phyloP scores from a whole-genome alignment of 257 asterid genomes.

The Solanum tarapatanum region DNA sequence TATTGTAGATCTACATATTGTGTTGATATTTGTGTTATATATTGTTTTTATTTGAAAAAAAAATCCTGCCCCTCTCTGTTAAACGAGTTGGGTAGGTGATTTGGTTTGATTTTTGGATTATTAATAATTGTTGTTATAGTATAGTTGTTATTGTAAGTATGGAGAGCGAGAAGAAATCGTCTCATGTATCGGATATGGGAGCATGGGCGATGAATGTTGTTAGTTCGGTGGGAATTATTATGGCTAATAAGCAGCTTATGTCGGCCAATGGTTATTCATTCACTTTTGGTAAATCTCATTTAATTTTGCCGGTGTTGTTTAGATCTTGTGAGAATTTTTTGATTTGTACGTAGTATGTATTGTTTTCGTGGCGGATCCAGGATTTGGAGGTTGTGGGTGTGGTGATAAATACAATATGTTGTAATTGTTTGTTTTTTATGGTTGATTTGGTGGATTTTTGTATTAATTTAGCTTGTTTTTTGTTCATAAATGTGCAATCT shows the following conservation, averaged over 20 bases:
- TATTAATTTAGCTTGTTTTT: neutral
- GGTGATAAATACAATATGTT: neutral
- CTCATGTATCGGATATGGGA: slow-evolving; percentile 75
- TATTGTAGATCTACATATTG: neutral
- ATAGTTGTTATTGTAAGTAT: slow-evolving; percentile 8
- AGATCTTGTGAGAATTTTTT: neutral
- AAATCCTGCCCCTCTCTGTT: neutral
- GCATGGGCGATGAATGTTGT: slow-evolving; percentile 98
- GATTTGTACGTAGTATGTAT: neutral
- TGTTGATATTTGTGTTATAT: neutral
- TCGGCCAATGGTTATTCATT: slow-evolving; percentile 67
- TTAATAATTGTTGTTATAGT: neutral
- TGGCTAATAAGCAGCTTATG: slow-evolving; percentile 97
- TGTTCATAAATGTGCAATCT: neutral
- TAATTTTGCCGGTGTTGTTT: neutral
- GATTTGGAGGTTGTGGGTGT: neutral
- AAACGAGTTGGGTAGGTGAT: neutral
- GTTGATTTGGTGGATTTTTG: neutral
- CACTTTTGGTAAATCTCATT: slow-evolving; percentile 47
- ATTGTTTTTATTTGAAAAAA: neutral
- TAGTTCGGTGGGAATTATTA: slow-evolving; percentile 90
- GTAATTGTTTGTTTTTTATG: too few species aligned
- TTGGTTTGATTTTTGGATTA: neutral
- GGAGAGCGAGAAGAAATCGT: slow-evolving; percentile 70
- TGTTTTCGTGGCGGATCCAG: neutral